Percentiles rank a stretch among this genome's conserved stretches.
Evolutionary conservation across 1,284 basidiomycete species (phyloP).

Genomic region (Cystobasidiaceae sp.): DNA sequence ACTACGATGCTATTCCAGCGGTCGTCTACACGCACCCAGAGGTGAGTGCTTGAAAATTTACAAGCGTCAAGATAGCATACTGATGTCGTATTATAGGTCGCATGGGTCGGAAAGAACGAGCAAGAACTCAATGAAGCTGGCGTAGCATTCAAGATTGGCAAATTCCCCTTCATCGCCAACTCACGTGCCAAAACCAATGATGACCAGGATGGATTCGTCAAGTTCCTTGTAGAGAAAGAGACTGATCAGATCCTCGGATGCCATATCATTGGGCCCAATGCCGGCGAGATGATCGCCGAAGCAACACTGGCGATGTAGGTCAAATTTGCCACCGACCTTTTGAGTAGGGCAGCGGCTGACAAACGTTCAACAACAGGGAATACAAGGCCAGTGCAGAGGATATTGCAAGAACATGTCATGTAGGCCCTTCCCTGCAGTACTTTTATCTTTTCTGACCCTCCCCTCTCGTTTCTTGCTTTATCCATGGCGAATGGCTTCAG

Average conservation of each 20-base stretch:
- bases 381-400: too few species aligned
- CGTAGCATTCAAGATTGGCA: slow-evolving; percentile 80
- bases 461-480: too few species aligned
- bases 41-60: not conserved
- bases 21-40: slow-evolving; percentile 74
- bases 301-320: slow-evolving; percentile 72
- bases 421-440: too few species aligned
- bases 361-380: too few species aligned
- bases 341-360: too few species aligned
- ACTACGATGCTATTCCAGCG: slow-evolving; percentile 90
- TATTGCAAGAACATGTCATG: slow-evolving; percentile 82
- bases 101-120: slow-evolving; percentile 98
- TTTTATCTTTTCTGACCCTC: too few species aligned
- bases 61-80: too few species aligned
- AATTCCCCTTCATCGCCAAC: slow-evolving; percentile 68
- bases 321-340: slow-evolving; percentile 78
- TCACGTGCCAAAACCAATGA: slow-evolving; percentile 94
- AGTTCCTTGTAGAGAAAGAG: slow-evolving; percentile 87
- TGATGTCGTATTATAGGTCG: slow-evolving; percentile 86
- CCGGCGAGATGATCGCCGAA: slow-evolving; percentile 92
- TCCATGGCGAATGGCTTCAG: too few species aligned
- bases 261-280: slow-evolving; percentile 65
- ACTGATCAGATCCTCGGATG: slow-evolving; percentile 81
- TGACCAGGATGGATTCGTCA: slow-evolving; percentile 74
- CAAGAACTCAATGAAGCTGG: slow-evolving; percentile 89